These are phyloP conservation scores for Martensiomyces pterosporus DNA, from an alignment of 192 early-diverging fungal genomes.

Conservation along the genomic window DNA sequence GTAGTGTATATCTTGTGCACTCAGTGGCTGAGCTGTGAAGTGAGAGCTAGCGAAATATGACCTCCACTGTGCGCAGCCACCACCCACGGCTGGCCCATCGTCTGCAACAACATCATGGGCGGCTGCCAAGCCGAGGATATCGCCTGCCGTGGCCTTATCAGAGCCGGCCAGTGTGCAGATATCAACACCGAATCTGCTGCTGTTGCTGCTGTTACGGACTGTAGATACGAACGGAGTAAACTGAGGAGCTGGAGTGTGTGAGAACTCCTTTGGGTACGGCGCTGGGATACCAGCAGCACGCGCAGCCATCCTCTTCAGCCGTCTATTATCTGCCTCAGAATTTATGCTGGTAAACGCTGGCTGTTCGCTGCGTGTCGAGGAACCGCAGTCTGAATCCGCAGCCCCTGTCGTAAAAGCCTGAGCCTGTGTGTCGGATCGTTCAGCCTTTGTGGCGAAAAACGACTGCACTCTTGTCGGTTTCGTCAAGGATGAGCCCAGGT, in stretches of 20 bases:
- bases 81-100: too few relatives aligned
- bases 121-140: too few relatives aligned
- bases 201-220: neutral
- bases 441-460: slow-evolving; percentile 25
- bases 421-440: too few relatives aligned
- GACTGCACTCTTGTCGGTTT: slow-evolving; percentile 32
- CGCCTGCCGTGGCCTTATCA: too few relatives aligned
- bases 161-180: too few relatives aligned
- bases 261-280: slow-evolving; percentile 23
- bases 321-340: neutral
- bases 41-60: too few relatives aligned
- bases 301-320: neutral
- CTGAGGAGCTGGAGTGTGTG: slow-evolving; percentile 27
- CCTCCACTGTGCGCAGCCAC: slow-evolving; percentile 16
- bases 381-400: too few relatives aligned
- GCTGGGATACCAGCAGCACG: slow-evolving; percentile 19
- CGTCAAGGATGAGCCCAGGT: neutral
- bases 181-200: slow-evolving; percentile 3
- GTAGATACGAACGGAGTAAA: slow-evolving; percentile 4
- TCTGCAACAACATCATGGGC: too few relatives aligned
- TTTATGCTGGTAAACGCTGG: neutral
- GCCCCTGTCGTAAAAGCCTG: too few relatives aligned
- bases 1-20: neutral
- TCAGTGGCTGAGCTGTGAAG: neutral
- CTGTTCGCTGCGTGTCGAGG: too few relatives aligned